Percentiles rank a stretch among this genome's conserved stretches.
Conservation (phyloP, 116 monocot species). For the Papilionanthe hybrid region DNA sequence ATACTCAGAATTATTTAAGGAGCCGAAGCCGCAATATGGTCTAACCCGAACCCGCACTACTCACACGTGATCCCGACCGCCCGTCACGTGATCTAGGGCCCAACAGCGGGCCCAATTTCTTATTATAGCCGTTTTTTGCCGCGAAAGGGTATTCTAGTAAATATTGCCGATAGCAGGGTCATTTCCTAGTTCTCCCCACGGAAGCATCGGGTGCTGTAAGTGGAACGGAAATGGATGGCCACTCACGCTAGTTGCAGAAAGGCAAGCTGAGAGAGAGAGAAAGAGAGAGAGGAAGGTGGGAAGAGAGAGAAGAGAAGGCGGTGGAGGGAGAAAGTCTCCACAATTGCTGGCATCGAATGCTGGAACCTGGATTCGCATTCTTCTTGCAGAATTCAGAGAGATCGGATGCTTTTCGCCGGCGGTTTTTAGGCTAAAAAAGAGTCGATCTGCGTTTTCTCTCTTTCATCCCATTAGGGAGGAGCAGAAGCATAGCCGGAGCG, state of each 20-base stretch:
- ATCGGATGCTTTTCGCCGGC: background rate
- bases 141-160: background rate
- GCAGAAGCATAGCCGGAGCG: background rate
- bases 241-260: constrained; percentile 5
- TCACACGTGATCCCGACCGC: background rate
- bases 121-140: constrained; percentile 7
- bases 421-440: background rate
- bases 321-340: no score
- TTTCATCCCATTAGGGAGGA: background rate
- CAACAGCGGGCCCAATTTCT: background rate
- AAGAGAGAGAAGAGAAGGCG: no score
- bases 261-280: background rate
- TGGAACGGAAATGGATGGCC: background rate
- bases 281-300: no score
- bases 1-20: background rate
- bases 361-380: constrained; percentile 1
- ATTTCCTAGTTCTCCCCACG: background rate
- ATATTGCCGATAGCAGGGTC: background rate
- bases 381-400: background rate
- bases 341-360: background rate
- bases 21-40: background rate
- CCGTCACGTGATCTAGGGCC: background rate
- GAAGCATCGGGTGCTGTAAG: background rate
- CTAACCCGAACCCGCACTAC: background rate
- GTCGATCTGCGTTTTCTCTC: background rate